Percentiles rank a stretch among this genome's conserved stretches.
Evolutionary conservation across 176 grass and related monocot species (phyloP).

Genomic region (Phyllostachys edulis): DNA sequence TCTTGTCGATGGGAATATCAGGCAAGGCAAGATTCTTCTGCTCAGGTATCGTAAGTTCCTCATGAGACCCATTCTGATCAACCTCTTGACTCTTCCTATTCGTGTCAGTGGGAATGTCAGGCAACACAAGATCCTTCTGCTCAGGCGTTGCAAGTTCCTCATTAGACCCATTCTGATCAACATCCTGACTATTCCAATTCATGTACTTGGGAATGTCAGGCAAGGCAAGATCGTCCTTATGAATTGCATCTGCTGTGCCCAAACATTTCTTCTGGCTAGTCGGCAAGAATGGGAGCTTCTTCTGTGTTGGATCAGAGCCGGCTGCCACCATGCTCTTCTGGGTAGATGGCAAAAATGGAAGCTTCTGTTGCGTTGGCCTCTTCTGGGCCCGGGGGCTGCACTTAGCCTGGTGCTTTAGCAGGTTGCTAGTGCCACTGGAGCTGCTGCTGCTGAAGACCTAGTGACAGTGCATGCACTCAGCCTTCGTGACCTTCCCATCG

Average conservation of each 20-base stretch:
- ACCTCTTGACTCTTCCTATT: background rate
- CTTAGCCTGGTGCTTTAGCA: conserved; percentile 11
- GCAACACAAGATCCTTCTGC: conserved; percentile 7
- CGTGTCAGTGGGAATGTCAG: background rate
- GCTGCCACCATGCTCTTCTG: background rate
- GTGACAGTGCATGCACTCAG: conserved; percentile 36
- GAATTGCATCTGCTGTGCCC: background rate
- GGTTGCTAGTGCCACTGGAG: conserved; percentile 25
- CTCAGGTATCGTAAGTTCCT: background rate
- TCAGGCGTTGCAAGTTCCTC: conserved; percentile 6
- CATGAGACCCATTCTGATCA: conserved; percentile 11
- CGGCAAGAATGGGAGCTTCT: conserved; percentile 29
- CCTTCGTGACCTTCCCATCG: background rate
- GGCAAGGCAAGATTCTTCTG: background rate
- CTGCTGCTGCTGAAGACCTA: background rate
- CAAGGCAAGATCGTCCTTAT: background rate
- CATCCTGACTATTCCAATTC: background rate
- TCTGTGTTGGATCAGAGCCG: background rate
- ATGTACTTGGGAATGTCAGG: background rate
- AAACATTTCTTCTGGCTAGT: conserved; percentile 9
- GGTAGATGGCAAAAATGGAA: background rate
- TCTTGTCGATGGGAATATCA: background rate
- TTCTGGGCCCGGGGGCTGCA: background rate
- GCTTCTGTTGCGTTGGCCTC: background rate
- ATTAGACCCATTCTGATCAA: background rate